A percentile compares a stretch with the other conserved stretches of the same genome.
phyloP scores from a whole-genome alignment of 345 rosid genomes.

The Cochlearia excelsa region DNA sequence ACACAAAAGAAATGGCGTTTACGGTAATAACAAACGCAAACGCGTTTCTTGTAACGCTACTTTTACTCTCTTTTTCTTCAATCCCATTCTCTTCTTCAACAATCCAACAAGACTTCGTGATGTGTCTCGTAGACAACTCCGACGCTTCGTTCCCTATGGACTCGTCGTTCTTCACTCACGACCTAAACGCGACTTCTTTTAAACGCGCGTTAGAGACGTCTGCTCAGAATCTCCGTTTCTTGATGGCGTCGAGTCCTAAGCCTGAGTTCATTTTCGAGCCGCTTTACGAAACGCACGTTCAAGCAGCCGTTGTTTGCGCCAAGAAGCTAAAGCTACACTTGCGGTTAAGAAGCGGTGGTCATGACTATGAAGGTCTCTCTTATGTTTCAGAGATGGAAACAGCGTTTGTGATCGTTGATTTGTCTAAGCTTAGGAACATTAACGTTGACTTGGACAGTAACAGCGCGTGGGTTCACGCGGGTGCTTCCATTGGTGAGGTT shows the following conservation, averaged over 20 bases:
- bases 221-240: constrained; percentile 56
- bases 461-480: constrained; percentile 71
- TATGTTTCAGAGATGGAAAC: constrained; percentile 53
- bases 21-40: constrained; percentile 13
- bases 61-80: constrained; percentile 12
- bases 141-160: constrained; percentile 37
- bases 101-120: constrained; percentile 44
- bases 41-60: constrained; percentile 17
- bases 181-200: constrained; percentile 43
- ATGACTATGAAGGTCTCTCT: constrained; percentile 67
- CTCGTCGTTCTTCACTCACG: constrained; percentile 38
- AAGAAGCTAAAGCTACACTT: constrained; percentile 47
- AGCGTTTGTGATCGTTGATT: constrained; percentile 58
- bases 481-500: constrained; percentile 70
- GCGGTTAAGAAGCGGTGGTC: constrained; percentile 69
- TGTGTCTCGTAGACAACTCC: constrained; percentile 45
- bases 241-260: constrained; percentile 46
- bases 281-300: constrained; percentile 53
- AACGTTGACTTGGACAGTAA: constrained; percentile 44
- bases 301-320: constrained; percentile 63
- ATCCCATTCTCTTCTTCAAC: constrained; percentile 29
- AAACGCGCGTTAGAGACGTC: constrained; percentile 40
- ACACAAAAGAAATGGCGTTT: constrained; percentile 26
- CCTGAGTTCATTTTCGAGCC: constrained; percentile 69
- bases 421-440: constrained; percentile 52